These are phyloP conservation scores for Aristolochia californica DNA, from an alignment of 164 flowering plant species.

Conservation along the genomic window DNA sequence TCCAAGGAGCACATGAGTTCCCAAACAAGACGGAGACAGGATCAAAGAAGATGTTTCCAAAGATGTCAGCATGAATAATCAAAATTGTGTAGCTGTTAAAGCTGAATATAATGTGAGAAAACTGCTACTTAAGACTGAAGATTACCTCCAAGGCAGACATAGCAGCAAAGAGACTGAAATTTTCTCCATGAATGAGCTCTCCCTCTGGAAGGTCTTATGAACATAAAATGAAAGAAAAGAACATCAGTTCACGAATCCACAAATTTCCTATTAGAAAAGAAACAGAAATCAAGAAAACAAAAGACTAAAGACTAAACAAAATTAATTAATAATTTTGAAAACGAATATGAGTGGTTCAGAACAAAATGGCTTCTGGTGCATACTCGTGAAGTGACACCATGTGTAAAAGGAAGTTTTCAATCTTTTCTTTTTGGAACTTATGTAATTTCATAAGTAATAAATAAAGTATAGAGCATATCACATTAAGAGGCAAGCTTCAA, in stretches of 20 bases:
- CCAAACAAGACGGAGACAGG: background rate
- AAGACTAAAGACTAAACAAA: no score
- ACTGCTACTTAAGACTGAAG: background rate
- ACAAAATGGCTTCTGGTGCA: no score
- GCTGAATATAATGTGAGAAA: background rate
- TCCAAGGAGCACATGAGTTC: background rate
- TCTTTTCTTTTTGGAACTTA: no score
- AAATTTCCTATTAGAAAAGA: background rate
- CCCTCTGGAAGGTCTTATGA: constrained; percentile 70
- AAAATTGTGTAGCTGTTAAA: background rate
- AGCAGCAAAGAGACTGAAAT: constrained; percentile 93
- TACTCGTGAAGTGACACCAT: no score
- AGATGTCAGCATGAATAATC: background rate
- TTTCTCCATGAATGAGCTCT: constrained; percentile 87
- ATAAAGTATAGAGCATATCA: no score
- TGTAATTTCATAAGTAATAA: no score
- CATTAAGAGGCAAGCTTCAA: no score
- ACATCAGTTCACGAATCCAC: background rate
- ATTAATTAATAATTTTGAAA: no score
- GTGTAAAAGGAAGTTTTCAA: no score
- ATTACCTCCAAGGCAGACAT: constrained; percentile 98
- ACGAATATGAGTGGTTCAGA: background rate
- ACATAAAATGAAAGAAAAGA: constrained; percentile 3
- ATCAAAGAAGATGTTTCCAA: background rate
- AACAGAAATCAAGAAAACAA: background rate